Percentiles rank a stretch among this genome's conserved stretches.
phyloP scores from a whole-genome alignment of 2,329 filamentous ascomycete species.

The Aspergillus transmontanensis region DNA sequence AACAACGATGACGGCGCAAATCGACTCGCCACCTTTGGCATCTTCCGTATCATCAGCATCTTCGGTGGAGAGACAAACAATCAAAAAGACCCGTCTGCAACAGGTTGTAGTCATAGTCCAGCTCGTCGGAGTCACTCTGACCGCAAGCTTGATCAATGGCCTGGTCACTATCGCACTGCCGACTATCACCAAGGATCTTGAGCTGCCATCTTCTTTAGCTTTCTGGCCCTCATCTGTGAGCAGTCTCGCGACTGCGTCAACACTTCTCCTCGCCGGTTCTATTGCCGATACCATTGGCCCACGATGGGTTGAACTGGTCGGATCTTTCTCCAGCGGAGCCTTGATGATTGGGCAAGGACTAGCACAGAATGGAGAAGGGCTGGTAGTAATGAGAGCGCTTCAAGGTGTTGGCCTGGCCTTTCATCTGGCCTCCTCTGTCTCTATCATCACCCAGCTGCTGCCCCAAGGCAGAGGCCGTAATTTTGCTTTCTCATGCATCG shows the following conservation, averaged over 20 bases:
- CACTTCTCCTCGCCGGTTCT: conserved; percentile 53
- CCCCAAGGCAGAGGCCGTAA: conserved; percentile 53
- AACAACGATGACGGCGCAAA: background rate
- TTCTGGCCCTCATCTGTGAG: conserved; percentile 33
- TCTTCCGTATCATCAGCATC: background rate
- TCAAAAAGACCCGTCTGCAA: conserved; percentile 6
- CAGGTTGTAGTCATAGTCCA: conserved; percentile 17
- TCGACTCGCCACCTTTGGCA: background rate
- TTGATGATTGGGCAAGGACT: conserved; percentile 51
- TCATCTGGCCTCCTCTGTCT: conserved; percentile 53
- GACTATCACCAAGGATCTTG: conserved; percentile 41
- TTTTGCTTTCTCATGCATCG: conserved; percentile 54
- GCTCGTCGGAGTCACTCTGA: conserved; percentile 26
- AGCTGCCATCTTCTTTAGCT: conserved; percentile 25
- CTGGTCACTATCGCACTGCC: conserved; percentile 48
- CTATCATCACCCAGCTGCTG: conserved; percentile 52
- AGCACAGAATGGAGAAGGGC: conserved; percentile 41
- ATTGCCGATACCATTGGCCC: conserved; percentile 56
- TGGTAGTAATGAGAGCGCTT: conserved; percentile 52
- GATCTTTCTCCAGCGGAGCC: conserved; percentile 46
- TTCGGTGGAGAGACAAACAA: background rate
- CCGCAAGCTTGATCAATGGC: conserved; percentile 37
- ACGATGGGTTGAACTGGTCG: conserved; percentile 49
- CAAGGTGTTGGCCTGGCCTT: conserved; percentile 51
- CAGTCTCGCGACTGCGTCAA: conserved; percentile 36